Base-by-base conservation (phyloP, 1,139 yeast genomes). In the Taiozyma sp. region DNA sequence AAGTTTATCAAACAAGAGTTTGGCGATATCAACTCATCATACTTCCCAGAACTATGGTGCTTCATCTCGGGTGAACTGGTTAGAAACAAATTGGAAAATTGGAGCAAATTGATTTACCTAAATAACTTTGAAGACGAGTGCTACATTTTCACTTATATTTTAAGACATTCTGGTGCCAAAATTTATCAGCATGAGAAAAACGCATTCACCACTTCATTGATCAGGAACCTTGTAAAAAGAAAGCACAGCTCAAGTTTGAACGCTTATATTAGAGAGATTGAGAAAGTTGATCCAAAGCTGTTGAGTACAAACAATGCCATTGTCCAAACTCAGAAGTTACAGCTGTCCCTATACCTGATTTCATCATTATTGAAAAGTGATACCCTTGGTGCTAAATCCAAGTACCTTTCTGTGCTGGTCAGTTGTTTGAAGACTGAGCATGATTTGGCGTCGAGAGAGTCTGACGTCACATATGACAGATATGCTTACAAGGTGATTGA, bases 1-100 rank as follows among this genome's bases (percentile, higher is more conserved):
- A 10, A 34, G 11, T 53, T 53, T 35, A 37, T 59, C 22, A 51
- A 47, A 22, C 51, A 53, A 3, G 45, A 35, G 6, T 52, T 59
- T 41, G 48, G 53, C 5, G 54, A 53, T 34, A 19, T 59, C 4
- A 55, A 53, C 32, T 55, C 62, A 4, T 42, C 53, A 1, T 14
- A 51, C 11, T 54, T 46, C 30, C 62, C 61, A 5, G 54, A 53
- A 2, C 43, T 60, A 13, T 61, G 64, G 64, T 55, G 61, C 22
- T 34, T 43, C 14, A 30, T 60, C 8, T 49, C 53, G 14, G 56
- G 57, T 4, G 47, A 46, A 21, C 29, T 57, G 7, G 60, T 57
- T 6, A 37, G 48, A 6, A 29, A 47, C 14, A 57, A 56, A 1
- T 16, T 53, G 19, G 61, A 54, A 3, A 57, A 54, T 34, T 61